phyloP scores from a whole-genome alignment of 2,329 filamentous ascomycete species.

The Cadophora gregata region DNA sequence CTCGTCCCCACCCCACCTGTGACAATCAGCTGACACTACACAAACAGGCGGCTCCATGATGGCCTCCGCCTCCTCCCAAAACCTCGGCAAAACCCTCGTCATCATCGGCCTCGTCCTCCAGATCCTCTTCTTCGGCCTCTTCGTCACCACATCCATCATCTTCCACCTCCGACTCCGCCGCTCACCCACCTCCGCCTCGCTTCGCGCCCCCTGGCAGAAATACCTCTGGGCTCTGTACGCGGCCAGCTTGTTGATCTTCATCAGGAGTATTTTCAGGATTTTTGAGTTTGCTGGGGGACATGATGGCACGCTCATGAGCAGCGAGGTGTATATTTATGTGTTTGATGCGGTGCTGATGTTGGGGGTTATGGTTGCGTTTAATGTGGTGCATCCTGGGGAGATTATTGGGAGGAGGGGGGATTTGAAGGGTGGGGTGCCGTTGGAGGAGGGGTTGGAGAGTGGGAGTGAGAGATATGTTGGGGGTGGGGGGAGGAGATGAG shows the following conservation, averaged over 20 bases:
- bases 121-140: conserved; percentile 56
- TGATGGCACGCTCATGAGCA: conserved; percentile 42
- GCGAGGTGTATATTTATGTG: conserved; percentile 51
- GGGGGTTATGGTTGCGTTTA: conserved; percentile 46
- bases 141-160: conserved; percentile 49
- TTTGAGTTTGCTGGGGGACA: conserved; percentile 53
- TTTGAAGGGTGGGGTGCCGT: not conserved
- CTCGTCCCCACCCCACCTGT: not conserved
- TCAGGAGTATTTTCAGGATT: conserved; percentile 54
- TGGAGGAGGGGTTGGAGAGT: not conserved
- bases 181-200: conserved; percentile 35
- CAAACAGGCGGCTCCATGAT: conserved; percentile 40
- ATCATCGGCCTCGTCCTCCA: conserved; percentile 55
- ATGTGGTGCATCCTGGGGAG: conserved; percentile 45
- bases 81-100: conserved; percentile 50
- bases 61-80: conserved; percentile 36
- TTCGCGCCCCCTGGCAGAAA: conserved; percentile 40
- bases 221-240: conserved; percentile 50
- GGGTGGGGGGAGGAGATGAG: not conserved
- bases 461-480: conserved; percentile 13
- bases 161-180: conserved; percentile 51
- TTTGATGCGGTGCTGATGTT: conserved; percentile 51
- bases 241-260: conserved; percentile 51
- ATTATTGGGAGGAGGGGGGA: conserved; percentile 19
- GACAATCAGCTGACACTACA: not conserved